phyloP scores from a whole-genome alignment of 2,329 filamentous ascomycete genomes.

The Blastomyces gilchristii region DNA sequence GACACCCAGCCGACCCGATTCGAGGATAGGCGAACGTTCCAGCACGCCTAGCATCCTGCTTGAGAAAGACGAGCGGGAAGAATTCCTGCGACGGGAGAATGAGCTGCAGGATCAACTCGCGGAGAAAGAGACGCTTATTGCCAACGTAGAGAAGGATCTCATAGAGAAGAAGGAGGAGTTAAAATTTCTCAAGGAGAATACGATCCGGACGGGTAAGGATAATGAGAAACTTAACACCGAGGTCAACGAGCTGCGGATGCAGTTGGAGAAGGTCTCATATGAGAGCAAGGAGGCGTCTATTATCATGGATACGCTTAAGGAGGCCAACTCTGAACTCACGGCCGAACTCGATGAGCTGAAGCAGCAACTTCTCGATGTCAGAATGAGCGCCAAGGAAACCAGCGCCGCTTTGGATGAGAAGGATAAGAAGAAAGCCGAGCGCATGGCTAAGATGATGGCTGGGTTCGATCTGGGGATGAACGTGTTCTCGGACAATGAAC shows the following conservation, averaged over 20 bases:
- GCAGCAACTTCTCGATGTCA: constrained; percentile 87
- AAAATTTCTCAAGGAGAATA: constrained; percentile 71
- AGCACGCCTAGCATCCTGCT: constrained; percentile 78
- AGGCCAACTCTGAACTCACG: constrained; percentile 88
- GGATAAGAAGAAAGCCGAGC: constrained; percentile 96
- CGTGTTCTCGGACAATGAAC: constrained; percentile 87
- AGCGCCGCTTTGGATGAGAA: constrained; percentile 87
- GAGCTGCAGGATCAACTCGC: constrained; percentile 94
- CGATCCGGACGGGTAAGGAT: constrained; percentile 71
- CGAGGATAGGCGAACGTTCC: constrained; percentile 64
- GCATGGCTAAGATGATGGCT: constrained; percentile 99
- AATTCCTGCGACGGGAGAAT: constrained; percentile 89
- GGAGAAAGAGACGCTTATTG: constrained; percentile 77
- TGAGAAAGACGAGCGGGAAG: constrained; percentile 93
- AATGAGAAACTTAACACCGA: constrained; percentile 80
- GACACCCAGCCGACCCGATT: constrained; percentile 53
- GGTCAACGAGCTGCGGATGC: constrained; percentile 90
- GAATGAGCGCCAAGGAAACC: constrained; percentile 93
- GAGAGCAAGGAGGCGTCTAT: constrained; percentile 95
- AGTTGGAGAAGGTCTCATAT: constrained; percentile 87
- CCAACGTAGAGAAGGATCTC: constrained; percentile 67
- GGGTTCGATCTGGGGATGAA: constrained; percentile 90
- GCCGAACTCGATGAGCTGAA: constrained; percentile 88
- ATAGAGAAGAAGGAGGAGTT: constrained; percentile 81
- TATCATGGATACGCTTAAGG: constrained; percentile 94